Conservation (phyloP, 2,329 filamentous ascomycete genomes). For the Drechslera avenae region DNA sequence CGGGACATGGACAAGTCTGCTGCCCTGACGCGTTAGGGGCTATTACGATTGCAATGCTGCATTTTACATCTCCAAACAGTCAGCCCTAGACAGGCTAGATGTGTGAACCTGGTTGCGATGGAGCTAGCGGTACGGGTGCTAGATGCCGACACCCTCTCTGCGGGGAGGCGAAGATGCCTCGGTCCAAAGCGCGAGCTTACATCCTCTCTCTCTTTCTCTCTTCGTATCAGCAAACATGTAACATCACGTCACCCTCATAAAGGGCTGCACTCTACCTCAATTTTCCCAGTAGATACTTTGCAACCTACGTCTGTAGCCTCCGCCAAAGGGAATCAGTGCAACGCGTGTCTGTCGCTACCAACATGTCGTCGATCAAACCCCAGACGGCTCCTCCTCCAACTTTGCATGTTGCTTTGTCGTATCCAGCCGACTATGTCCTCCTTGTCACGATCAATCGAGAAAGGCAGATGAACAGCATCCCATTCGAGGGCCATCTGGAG, state of each 20-base stretch:
- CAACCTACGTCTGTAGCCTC: not conserved
- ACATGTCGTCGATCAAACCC: constrained; percentile 36
- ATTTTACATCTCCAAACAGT: not conserved
- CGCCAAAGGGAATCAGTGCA: not conserved
- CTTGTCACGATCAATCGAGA: constrained; percentile 61
- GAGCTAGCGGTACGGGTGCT: not conserved
- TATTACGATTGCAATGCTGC: not conserved
- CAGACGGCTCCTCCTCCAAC: constrained; percentile 39
- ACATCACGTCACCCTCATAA: not conserved
- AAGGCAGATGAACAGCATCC: constrained; percentile 54
- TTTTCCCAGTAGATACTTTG: not conserved
- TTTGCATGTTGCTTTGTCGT: constrained; percentile 49
- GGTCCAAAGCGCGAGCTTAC: constrained; percentile 4
- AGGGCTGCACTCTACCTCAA: not conserved
- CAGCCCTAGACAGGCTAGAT: not conserved
- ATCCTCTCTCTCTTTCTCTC: not conserved
- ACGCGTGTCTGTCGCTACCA: not conserved
- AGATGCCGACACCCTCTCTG: not conserved
- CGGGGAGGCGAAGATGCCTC: constrained; percentile 11
- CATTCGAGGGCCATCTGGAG: constrained; percentile 53
- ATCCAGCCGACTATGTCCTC: constrained; percentile 55
- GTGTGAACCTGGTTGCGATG: not conserved
- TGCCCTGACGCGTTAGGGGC: not conserved
- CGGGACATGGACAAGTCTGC: not conserved
- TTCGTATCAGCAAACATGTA: constrained; percentile 12